Evolutionary conservation across 805 yeast genomes (phyloP), one percentile per base, ranked within the genome.

Genomic region (Cyberlindnera americana): DNA sequence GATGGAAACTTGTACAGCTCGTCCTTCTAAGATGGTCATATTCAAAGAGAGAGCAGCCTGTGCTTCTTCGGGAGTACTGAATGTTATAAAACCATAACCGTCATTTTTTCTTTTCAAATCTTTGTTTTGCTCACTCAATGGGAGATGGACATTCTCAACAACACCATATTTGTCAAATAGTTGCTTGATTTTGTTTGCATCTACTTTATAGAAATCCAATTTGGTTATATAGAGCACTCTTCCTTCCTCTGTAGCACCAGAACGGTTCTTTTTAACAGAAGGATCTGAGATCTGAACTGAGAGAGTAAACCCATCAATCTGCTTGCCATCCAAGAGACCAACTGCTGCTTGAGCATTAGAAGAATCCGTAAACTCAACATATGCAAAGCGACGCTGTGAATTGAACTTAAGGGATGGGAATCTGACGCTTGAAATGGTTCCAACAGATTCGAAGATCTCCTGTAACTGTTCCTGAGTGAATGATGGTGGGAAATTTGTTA

Each of bases 401-500:
- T 75, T 75, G 33, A 62, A 69, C 32, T 67, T 69, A 42, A 80
- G 70, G 0, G 85, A 73, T 0, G 95, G 95, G 24, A 84, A 65
- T 36, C 95, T 62, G 1, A 81, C 61, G 36, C 75, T 71, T 2
- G 75, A 44, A 3, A 78, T 54, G 2, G 60, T 45, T 0, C 80
- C 78, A 29, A 51, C 53, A 3, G 57, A 32, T 0, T 54, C 40
- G 52, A 85, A 79, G 10, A 73, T 16, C 0, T 52, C 45, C 13
- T 52, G 49, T 0, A 87, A 36, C 5, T 68, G 62, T 0, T 56
- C 59, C 18, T 64, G 63, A 0, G 69, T 65, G 42, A 57, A 72
- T 1, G 62, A 52, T 2, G 86, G 81, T 0, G 95, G 89, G 50
- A 74, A 85, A 52, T 86, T 86, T 0, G 90, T 75, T 2, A 81